Evolutionary conservation across 2,329 filamentous ascomycete species (phyloP).

Genomic region (Phaeosphaeria sp.): DNA sequence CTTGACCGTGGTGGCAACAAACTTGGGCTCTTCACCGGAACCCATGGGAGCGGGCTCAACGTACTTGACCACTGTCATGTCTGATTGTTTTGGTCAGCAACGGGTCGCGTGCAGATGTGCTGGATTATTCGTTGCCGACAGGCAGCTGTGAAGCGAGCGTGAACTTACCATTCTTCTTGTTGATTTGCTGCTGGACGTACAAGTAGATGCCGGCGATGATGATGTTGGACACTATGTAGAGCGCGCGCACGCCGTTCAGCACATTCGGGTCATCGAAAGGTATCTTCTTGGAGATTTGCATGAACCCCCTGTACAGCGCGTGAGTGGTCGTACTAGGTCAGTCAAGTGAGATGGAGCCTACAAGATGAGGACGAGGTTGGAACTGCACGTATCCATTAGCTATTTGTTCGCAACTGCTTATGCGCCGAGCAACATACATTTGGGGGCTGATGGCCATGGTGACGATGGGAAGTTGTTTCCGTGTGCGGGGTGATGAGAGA

Average conservation of each 20-base stretch:
- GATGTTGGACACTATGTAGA: slow-evolving; percentile 75
- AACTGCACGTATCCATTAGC: slow-evolving; percentile 36
- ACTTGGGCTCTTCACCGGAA: slow-evolving; percentile 91
- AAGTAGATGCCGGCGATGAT: slow-evolving; percentile 86
- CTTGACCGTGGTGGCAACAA: slow-evolving; percentile 94
- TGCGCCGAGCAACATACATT: slow-evolving; percentile 32
- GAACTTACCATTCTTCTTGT: slow-evolving; percentile 93
- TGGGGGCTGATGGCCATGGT: slow-evolving; percentile 48
- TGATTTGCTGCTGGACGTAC: slow-evolving; percentile 84
- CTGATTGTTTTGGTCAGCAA: slow-evolving; percentile 56
- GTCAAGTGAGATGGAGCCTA: slow-evolving; percentile 14
- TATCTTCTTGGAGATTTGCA: slow-evolving; percentile 96
- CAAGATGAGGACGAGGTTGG: slow-evolving; percentile 50
- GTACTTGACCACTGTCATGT: slow-evolving; percentile 97
- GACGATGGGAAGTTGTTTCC: slow-evolving; percentile 5
- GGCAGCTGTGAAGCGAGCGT: not conserved
- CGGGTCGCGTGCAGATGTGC: not conserved
- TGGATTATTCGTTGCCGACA: not conserved
- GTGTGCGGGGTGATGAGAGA: not conserved
- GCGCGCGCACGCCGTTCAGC: slow-evolving; percentile 66
- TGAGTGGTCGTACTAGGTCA: slow-evolving; percentile 10
- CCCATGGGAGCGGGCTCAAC: slow-evolving; percentile 95
- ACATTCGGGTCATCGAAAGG: slow-evolving; percentile 88
- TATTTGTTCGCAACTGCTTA: not conserved
- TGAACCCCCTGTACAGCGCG: slow-evolving; percentile 68